Conservation (phyloP, 805 yeast species). For the Candida succiphila region DNA sequence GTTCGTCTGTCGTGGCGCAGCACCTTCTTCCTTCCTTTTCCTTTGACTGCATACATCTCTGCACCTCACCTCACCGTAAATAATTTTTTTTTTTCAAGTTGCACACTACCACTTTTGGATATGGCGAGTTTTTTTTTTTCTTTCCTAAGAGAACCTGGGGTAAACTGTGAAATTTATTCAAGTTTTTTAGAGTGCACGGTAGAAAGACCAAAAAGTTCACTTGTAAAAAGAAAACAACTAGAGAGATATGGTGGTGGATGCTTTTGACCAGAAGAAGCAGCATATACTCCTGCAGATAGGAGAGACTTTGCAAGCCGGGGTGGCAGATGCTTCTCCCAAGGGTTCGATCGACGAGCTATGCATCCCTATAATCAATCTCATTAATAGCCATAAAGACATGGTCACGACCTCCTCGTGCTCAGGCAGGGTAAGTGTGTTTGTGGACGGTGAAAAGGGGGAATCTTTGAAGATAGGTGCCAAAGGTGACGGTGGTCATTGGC, state of each 20-base stretch:
- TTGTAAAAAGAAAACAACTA: no score
- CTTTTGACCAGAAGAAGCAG: slow-evolving; percentile 60
- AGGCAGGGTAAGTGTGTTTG: slow-evolving; percentile 74
- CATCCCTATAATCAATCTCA: slow-evolving; percentile 58
- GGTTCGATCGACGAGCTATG: slow-evolving; percentile 75
- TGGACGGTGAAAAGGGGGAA: slow-evolving; percentile 56
- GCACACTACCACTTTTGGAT: no score
- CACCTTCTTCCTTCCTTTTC: no score
- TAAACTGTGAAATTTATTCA: no score
- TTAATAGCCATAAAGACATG: slow-evolving; percentile 54
- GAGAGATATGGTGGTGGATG: slow-evolving; percentile 24
- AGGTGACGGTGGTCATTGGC: slow-evolving; percentile 80
- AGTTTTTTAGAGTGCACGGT: no score
- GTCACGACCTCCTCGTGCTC: slow-evolving; percentile 88
- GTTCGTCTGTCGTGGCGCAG: no score
- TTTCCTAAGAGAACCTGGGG: no score
- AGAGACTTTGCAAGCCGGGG: slow-evolving; percentile 24
- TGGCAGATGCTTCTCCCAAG: slow-evolving; percentile 73
- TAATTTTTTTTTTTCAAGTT: no score
- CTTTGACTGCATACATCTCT: no score
- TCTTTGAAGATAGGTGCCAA: slow-evolving; percentile 57
- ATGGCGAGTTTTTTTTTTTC: no score
- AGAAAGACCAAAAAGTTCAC: no score
- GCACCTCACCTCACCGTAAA: no score
- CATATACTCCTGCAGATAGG: slow-evolving; percentile 43